phyloP scores from a whole-genome alignment of 2,329 filamentous ascomycete species.

The Ophiostoma fasciatum region DNA sequence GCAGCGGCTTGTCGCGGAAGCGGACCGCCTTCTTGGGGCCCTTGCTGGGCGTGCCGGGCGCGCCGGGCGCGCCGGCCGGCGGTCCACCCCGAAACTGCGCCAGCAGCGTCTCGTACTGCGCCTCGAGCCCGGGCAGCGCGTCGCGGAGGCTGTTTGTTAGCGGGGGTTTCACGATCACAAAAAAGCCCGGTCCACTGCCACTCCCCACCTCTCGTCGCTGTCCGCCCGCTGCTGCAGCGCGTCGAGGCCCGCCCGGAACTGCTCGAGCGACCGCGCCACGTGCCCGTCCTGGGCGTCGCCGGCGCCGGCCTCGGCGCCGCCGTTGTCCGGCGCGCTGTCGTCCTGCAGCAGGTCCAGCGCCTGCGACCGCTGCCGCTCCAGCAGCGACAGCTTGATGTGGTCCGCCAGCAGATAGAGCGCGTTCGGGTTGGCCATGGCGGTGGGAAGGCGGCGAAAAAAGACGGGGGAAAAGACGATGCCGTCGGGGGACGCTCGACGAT shows the following conservation, averaged over 20 bases:
- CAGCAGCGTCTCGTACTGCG: slow-evolving; percentile 62
- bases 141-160: too few species aligned
- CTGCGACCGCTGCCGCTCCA: slow-evolving; percentile 79
- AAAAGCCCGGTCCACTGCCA: too few species aligned
- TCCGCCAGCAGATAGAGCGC: slow-evolving; percentile 90
- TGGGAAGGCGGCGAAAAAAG: not conserved
- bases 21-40: slow-evolving; percentile 55
- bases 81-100: slow-evolving; percentile 54
- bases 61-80: slow-evolving; percentile 21
- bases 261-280: slow-evolving; percentile 76
- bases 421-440: slow-evolving; percentile 42
- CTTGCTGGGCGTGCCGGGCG: slow-evolving; percentile 24
- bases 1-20: slow-evolving; percentile 53
- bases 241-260: slow-evolving; percentile 67
- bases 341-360: slow-evolving; percentile 54
- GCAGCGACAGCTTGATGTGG: slow-evolving; percentile 88
- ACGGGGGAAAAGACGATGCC: not conserved
- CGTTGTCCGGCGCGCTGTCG: slow-evolving; percentile 18
- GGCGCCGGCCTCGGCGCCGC: not conserved
- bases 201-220: too few species aligned
- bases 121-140: slow-evolving; percentile 51
- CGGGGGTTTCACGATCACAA: too few species aligned
- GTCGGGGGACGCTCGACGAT: too few species aligned
- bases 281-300: slow-evolving; percentile 63
- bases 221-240: slow-evolving; percentile 48